Conservation (phyloP, 257 asterid genomes). For the Nicotiana sylvestris region DNA sequence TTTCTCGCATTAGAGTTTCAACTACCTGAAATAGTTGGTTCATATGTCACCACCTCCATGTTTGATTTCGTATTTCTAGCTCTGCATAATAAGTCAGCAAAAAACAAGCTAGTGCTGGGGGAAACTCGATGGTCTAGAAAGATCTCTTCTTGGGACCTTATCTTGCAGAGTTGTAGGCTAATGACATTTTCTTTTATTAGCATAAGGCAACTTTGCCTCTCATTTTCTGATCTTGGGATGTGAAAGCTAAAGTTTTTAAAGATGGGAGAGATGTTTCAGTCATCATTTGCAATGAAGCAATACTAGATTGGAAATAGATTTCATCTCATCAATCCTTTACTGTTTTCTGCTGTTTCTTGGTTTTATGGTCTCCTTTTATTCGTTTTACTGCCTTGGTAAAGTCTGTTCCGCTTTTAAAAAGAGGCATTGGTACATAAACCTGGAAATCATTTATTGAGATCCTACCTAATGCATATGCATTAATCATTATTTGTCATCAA, state of each 20-base stretch:
- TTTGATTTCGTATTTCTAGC: no score
- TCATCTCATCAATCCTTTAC: not conserved
- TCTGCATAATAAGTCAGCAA: no score
- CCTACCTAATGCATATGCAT: no score
- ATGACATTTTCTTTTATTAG: no score
- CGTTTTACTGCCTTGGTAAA: not conserved
- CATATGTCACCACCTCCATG: not conserved
- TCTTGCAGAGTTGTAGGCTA: no score
- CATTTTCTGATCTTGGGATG: not conserved
- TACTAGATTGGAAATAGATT: not conserved
- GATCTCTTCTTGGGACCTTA: no score
- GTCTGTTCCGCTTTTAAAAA: not conserved
- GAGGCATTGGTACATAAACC: no score
- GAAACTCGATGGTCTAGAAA: no score
- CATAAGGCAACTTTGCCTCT: no score
- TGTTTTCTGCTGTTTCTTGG: not conserved
- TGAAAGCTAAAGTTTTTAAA: not conserved
- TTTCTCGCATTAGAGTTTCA: not conserved
- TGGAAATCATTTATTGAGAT: not conserved
- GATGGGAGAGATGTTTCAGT: not conserved
- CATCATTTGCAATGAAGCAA: not conserved
- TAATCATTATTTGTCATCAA: no score
- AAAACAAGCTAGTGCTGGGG: no score
- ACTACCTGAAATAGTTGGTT: not conserved
- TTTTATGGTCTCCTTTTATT: not conserved